Conservation (phyloP, 2,329 filamentous ascomycete genomes). For the Seiridium unicorne region DNA sequence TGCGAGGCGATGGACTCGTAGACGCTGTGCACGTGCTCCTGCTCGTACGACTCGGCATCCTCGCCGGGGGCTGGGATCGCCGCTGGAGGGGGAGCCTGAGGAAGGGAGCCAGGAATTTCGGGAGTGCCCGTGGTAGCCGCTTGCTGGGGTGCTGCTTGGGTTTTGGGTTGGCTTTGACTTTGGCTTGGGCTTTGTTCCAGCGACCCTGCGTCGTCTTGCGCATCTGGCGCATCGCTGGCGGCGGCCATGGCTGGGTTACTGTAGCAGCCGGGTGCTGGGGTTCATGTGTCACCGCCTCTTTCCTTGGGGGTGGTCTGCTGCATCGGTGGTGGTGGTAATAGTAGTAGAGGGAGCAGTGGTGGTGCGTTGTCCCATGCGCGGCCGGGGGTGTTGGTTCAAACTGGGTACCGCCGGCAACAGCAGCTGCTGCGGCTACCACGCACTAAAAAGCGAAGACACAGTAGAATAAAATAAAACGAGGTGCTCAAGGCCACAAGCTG, state of each 20-base stretch:
- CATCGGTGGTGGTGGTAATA: background rate
- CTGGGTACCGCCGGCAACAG: background rate
- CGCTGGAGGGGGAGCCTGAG: constrained; percentile 11
- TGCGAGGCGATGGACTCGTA: constrained; percentile 86
- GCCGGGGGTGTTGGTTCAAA: background rate
- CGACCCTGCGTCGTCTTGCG: background rate
- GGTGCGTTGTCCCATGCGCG: background rate
- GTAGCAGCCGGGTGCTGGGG: background rate
- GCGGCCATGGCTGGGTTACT: background rate
- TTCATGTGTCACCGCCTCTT: background rate
- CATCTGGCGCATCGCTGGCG: background rate
- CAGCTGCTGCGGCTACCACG: background rate
- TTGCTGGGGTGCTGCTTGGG: background rate
- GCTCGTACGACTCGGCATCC: constrained; percentile 64
- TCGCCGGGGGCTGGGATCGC: constrained; percentile 15
- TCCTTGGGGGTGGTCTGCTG: background rate
- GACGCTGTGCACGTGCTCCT: constrained; percentile 83
- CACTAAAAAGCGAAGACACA: background rate
- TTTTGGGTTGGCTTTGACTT: background rate
- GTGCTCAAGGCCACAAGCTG: too few species aligned
- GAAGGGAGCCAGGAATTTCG: background rate
- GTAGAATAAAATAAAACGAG: background rate
- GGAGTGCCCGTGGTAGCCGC: constrained; percentile 1
- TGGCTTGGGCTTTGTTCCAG: background rate
- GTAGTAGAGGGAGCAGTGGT: background rate